These are phyloP conservation scores for Xylaria acuta DNA, from an alignment of 495 filamentous ascomycete species.

Conservation along the genomic window DNA sequence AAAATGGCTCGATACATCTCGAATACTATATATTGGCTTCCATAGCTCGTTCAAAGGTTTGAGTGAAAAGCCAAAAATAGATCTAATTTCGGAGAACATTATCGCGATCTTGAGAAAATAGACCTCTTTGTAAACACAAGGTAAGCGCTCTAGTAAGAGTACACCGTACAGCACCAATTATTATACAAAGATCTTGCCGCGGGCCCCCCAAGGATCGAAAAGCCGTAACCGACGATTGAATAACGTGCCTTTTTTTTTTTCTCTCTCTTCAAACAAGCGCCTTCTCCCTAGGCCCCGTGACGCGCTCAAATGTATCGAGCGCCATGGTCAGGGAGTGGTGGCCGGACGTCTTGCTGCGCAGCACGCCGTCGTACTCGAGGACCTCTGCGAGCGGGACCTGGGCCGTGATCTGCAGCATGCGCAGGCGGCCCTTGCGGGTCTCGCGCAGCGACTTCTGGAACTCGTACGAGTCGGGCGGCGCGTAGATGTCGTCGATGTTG, in stretches of 20 bases:
- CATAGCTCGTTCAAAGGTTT: neutral
- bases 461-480: constrained; percentile 84
- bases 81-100: neutral
- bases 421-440: constrained; percentile 44
- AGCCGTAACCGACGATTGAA: neutral
- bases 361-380: constrained; percentile 92
- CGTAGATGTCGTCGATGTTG: constrained; percentile 75
- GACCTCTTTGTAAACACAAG: neutral
- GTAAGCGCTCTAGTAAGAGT: neutral
- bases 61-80: neutral
- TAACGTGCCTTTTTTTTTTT: neutral
- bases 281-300: constrained; percentile 65
- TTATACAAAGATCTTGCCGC: neutral
- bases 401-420: constrained; percentile 70
- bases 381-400: constrained; percentile 94
- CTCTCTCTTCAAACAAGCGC: constrained; percentile 24
- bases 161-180: neutral
- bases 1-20: neutral
- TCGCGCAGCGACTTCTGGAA: constrained; percentile 53
- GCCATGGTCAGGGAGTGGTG: constrained; percentile 92
- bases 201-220: neutral
- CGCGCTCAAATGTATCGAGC: constrained; percentile 87
- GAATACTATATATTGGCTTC: neutral
- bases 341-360: constrained; percentile 86
- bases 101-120: neutral